These are phyloP conservation scores for Agrocybe chaxingu DNA, from an alignment of 768 basidiomycete genomes.

Conservation along the genomic window DNA sequence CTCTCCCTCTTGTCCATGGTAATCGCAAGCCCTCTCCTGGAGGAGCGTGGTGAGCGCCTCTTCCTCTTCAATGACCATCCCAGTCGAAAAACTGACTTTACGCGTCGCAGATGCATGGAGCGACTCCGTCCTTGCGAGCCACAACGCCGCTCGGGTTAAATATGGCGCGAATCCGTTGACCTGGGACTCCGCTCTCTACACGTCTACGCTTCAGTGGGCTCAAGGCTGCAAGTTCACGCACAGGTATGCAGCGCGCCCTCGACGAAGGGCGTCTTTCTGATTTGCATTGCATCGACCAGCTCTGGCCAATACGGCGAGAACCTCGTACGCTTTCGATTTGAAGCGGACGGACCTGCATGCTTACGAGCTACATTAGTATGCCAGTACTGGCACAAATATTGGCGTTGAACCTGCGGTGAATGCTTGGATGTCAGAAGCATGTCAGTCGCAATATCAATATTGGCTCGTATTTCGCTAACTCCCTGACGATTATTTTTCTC, in stretches of 20 bases:
- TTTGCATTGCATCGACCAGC: not conserved
- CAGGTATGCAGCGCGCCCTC: conserved; percentile 10
- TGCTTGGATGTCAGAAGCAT: conserved; percentile 26
- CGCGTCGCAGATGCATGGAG: conserved; percentile 8
- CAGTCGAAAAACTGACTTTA: not conserved
- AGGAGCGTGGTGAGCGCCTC: no score
- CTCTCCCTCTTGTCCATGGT: no score
- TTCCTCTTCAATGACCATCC: no score
- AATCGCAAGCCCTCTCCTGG: no score
- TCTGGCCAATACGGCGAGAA: conserved; percentile 25
- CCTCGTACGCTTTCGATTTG: conserved; percentile 14
- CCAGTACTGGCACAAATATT: conserved; percentile 12
- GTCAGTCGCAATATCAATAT: conserved; percentile 12
- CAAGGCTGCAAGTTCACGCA: conserved; percentile 22
- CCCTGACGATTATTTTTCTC: no score
- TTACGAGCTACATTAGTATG: conserved; percentile 9
- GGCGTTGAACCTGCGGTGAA: conserved; percentile 17
- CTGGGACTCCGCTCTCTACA: conserved; percentile 19
- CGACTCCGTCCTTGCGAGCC: conserved; percentile 7
- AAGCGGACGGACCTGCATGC: not conserved
- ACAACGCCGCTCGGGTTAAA: conserved; percentile 18
- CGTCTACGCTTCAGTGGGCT: conserved; percentile 17
- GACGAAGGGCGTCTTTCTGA: not conserved
- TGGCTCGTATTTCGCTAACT: not conserved
- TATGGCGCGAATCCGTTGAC: conserved; percentile 22